phyloP scores from a whole-genome alignment of 108 stramenopile genomes.

The Parietichytrium sp. region DNA sequence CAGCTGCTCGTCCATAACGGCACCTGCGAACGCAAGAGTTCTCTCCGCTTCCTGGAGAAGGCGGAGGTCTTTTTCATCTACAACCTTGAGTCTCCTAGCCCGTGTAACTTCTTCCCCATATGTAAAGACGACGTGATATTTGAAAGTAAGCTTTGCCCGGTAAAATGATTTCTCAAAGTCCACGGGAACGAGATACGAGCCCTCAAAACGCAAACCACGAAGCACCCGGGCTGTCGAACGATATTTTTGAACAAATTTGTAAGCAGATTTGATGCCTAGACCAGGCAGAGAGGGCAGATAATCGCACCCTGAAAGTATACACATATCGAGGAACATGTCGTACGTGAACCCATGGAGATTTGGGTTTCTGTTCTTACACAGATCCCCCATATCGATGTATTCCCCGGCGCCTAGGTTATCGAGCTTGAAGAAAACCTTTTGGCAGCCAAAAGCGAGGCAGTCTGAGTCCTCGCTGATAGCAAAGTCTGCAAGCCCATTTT shows the following conservation, averaged over 20 bases:
- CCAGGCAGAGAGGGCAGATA: constrained; percentile 77
- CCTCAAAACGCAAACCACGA: constrained; percentile 47
- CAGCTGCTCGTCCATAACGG: no score
- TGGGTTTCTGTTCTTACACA: not conserved
- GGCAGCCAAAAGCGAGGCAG: constrained; percentile 75
- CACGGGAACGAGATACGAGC: constrained; percentile 51
- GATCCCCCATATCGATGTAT: constrained; percentile 58
- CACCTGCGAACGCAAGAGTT: no score
- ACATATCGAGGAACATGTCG: constrained; percentile 82
- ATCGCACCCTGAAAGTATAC: constrained; percentile 91
- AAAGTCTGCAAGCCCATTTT: constrained; percentile 68
- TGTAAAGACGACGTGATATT: constrained; percentile 80
- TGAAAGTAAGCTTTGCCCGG: constrained; percentile 79
- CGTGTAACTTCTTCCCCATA: no score
- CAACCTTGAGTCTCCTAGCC: no score
- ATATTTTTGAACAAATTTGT: constrained; percentile 68
- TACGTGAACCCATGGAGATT: constrained; percentile 66
- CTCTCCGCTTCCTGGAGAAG: no score
- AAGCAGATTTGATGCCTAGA: constrained; percentile 80
- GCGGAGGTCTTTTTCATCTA: no score
- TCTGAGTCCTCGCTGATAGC: constrained; percentile 97
- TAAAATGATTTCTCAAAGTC: constrained; percentile 74
- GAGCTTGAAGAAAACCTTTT: constrained; percentile 77
- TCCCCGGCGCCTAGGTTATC: constrained; percentile 65
- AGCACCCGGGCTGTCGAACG: constrained; percentile 66